phyloP scores from a whole-genome alignment of 768 basidiomycete species.

The Dendrothele bispora region DNA sequence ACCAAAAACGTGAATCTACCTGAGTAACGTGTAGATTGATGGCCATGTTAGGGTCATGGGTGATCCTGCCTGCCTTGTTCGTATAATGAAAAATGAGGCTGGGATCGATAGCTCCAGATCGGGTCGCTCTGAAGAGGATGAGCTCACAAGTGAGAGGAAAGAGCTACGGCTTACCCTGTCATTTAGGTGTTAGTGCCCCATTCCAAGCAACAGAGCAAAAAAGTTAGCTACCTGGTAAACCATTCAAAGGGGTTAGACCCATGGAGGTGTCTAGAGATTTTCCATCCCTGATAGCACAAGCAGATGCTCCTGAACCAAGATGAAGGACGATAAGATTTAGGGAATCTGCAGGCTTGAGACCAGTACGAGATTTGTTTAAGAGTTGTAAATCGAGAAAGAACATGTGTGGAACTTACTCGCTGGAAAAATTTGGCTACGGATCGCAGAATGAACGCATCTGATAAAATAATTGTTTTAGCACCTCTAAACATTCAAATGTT shows the following conservation, averaged over 20 bases:
- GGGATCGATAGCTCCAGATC: slow-evolving; percentile 82
- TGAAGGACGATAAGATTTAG: slow-evolving; percentile 83
- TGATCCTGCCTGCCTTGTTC: slow-evolving; percentile 50
- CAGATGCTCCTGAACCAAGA: slow-evolving; percentile 88
- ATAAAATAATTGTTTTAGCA: background rate
- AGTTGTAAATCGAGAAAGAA: background rate
- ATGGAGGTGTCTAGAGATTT: slow-evolving; percentile 84
- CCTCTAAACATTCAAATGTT: background rate
- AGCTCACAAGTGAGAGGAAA: too few species aligned
- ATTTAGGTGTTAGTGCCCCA: too few species aligned
- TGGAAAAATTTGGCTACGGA: slow-evolving; percentile 57
- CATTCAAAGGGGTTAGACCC: slow-evolving; percentile 89
- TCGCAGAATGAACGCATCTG: slow-evolving; percentile 70
- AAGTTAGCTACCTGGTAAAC: too few species aligned
- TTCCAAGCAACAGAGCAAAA: too few species aligned
- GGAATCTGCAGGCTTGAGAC: slow-evolving; percentile 36
- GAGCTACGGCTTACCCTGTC: too few species aligned
- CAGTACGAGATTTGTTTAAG: background rate
- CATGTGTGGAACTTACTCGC: slow-evolving; percentile 37
- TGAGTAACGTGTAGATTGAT: slow-evolving; percentile 54
- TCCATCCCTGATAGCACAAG: slow-evolving; percentile 73
- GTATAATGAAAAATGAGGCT: slow-evolving; percentile 86
- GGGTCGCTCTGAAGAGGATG: too few species aligned
- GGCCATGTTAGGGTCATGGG: slow-evolving; percentile 48
- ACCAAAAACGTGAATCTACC: slow-evolving; percentile 19